phyloP scores from a whole-genome alignment of 441 rosid genomes.

The Eutrema salsugineum region DNA sequence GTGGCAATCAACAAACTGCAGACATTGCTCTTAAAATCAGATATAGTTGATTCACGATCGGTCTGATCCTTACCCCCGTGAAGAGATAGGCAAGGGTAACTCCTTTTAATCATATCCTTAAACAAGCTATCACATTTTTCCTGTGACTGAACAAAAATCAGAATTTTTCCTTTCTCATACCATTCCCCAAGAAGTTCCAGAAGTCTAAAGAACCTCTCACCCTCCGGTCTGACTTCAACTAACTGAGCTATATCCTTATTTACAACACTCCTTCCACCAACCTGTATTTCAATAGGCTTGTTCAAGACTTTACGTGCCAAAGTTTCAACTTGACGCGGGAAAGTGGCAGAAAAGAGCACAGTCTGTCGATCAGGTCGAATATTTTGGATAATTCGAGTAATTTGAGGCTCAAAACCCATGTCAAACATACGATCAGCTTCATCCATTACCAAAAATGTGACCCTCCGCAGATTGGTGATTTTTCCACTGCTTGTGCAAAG shows the following conservation, averaged over 20 bases:
- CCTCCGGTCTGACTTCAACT: constrained; percentile 91
- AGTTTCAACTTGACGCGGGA: constrained; percentile 95
- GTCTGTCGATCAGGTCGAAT: constrained; percentile 92
- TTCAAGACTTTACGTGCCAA: constrained; percentile 82
- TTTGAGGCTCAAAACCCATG: constrained; percentile 99
- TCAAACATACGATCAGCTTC: constrained; percentile 99
- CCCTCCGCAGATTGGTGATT: constrained; percentile 84
- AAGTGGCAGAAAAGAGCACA: constrained; percentile 96
- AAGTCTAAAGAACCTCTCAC: constrained; percentile 77
- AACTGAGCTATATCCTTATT: constrained; percentile 84
- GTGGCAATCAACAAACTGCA: constrained; percentile 89
- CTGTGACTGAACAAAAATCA: constrained; percentile 85
- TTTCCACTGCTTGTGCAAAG: constrained; percentile 95
- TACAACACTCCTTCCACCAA: constrained; percentile 98
- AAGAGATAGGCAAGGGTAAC: constrained; percentile 92
- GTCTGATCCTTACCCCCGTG: constrained; percentile 97
- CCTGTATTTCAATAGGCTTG: constrained; percentile 87
- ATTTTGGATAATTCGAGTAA: constrained; percentile 87
- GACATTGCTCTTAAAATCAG: constrained; percentile 80
- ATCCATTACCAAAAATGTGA: constrained; percentile 89
- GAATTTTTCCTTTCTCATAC: constrained; percentile 90
- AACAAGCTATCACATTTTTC: constrained; percentile 87
- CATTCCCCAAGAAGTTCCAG: constrained; percentile 91
- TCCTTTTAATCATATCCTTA: constrained; percentile 69
- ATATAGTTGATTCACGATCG: constrained; percentile 87